These are phyloP conservation scores for Juglanconis sp. DNA, from an alignment of 2,329 filamentous ascomycete species.

Conservation along the genomic window DNA sequence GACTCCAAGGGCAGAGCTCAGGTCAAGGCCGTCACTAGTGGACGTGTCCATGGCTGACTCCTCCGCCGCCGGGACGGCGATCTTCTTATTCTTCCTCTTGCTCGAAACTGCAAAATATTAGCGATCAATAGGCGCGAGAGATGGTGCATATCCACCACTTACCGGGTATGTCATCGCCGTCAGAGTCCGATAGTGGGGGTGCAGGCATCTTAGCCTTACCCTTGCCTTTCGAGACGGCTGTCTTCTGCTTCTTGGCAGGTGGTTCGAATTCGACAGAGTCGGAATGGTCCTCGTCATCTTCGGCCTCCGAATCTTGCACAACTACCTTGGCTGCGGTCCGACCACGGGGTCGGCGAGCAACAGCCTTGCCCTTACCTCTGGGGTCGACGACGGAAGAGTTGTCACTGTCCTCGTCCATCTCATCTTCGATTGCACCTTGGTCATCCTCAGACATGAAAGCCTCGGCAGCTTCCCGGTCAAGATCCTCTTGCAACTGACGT, in stretches of 20 bases:
- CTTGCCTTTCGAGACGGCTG: neutral
- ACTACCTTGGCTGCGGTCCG: conserved; percentile 1
- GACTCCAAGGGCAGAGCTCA: conserved; percentile 1
- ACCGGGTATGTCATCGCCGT: conserved; percentile 9
- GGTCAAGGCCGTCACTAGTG: conserved; percentile 1
- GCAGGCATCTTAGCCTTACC: neutral
- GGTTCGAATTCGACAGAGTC: conserved; percentile 6
- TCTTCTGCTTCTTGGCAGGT: conserved; percentile 16
- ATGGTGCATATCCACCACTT: neutral
- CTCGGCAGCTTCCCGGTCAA: conserved; percentile 13
- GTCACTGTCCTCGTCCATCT: conserved; percentile 2
- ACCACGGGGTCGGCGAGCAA: neutral
- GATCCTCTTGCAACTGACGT: conserved; percentile 51
- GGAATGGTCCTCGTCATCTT: conserved; percentile 23
- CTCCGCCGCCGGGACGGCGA: neutral
- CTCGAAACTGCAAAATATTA: neutral
- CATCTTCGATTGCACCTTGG: conserved; percentile 25
- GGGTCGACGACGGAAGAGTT: conserved; percentile 3
- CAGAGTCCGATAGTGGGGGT: neutral
- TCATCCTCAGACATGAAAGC: conserved; percentile 14
- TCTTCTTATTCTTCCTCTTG: conserved; percentile 1
- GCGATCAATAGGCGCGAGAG: neutral
- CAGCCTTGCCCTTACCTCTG: conserved; percentile 18
- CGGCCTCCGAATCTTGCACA: conserved; percentile 15
- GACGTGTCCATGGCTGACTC: neutral